phyloP scores from a whole-genome alignment of 805 yeast genomes.

The Kregervanrija pseudodelftensis region DNA sequence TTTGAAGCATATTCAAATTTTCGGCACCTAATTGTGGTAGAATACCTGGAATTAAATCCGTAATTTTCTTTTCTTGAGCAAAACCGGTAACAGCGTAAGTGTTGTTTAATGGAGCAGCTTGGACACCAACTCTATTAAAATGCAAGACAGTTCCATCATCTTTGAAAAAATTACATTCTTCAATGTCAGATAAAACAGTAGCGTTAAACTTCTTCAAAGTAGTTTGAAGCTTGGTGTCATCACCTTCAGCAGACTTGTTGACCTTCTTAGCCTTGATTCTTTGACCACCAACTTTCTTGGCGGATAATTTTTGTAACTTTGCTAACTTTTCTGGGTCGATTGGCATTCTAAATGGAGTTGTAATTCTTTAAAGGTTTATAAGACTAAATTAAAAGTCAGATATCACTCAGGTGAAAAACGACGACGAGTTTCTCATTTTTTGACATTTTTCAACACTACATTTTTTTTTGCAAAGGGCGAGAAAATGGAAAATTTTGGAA shows the following conservation, averaged over 20 bases:
- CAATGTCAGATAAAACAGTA: constrained; percentile 80
- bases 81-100: constrained; percentile 92
- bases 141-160: constrained; percentile 95
- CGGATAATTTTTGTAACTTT: constrained; percentile 78
- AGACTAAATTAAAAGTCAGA: too few relatives aligned
- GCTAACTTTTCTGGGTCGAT: constrained; percentile 92
- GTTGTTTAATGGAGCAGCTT: constrained; percentile 85
- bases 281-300: constrained; percentile 77
- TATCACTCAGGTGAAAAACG: too few relatives aligned
- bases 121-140: constrained; percentile 94
- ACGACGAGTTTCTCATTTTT: too few relatives aligned
- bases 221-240: constrained; percentile 86
- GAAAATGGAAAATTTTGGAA: too few relatives aligned
- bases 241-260: constrained; percentile 61
- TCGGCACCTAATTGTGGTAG: constrained; percentile 96
- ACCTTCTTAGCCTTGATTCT: constrained; percentile 89
- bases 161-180: constrained; percentile 96
- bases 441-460: too few relatives aligned
- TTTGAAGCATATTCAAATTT: constrained; percentile 80
- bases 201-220: constrained; percentile 85
- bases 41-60: constrained; percentile 89
- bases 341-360: constrained; percentile 44
- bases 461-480: too few relatives aligned
- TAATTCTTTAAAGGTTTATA: too few relatives aligned
- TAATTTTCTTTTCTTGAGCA: constrained; percentile 86